Evolutionary conservation across 495 filamentous ascomycete species (phyloP).

Genomic region (Ramalina peruviana): DNA sequence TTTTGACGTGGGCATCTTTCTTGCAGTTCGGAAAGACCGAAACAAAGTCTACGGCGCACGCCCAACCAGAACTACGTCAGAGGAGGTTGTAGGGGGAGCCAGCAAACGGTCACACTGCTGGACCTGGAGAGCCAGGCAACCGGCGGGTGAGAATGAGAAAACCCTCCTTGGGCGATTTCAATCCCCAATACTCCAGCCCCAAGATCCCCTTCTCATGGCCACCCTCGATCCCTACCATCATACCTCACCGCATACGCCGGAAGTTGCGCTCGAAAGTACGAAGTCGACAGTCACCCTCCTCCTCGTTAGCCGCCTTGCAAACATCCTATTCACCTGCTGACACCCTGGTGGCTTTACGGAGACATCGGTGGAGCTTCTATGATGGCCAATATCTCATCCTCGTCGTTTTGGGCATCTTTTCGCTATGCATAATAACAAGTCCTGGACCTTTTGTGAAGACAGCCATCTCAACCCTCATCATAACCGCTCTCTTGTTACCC

Average conservation of each 20-base stretch:
- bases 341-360: slow-evolving; percentile 55
- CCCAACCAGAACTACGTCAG: no score
- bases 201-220: slow-evolving; percentile 15
- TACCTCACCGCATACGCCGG: slow-evolving; percentile 60
- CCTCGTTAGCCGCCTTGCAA: slow-evolving; percentile 59
- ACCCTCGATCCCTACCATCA: slow-evolving; percentile 32
- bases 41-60: no score
- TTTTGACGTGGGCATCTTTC: no score
- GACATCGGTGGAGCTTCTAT: slow-evolving; percentile 69
- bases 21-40: no score
- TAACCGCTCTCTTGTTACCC: slow-evolving; percentile 64
- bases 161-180: slow-evolving; percentile 12
- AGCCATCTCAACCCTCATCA: slow-evolving; percentile 46
- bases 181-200: slow-evolving; percentile 6
- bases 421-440: slow-evolving; percentile 60
- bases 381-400: slow-evolving; percentile 76
- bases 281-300: slow-evolving; percentile 53
- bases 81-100: not conserved
- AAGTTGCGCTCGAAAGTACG: slow-evolving; percentile 62
- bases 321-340: slow-evolving; percentile 67
- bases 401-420: slow-evolving; percentile 61
- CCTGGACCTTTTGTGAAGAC: slow-evolving; percentile 63
- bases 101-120: not conserved
- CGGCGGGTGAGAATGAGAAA: slow-evolving; percentile 14
- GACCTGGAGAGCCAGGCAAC: slow-evolving; percentile 1